phyloP scores from a whole-genome alignment of 2,329 filamentous ascomycete genomes.

The Thermothelomyces thermophilus region DNA sequence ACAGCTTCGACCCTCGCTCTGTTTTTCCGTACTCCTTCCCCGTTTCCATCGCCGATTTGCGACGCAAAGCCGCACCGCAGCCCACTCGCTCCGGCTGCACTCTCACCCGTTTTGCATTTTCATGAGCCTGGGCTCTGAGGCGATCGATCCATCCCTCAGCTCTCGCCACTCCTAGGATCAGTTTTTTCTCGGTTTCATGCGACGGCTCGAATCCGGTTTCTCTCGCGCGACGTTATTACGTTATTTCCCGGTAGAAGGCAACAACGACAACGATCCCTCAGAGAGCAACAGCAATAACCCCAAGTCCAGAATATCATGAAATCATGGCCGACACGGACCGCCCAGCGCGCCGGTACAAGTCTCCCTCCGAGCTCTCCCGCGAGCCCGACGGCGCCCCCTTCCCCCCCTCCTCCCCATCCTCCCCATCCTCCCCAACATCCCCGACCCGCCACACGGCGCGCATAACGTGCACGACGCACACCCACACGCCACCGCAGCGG shows the following conservation, averaged over 20 bases:
- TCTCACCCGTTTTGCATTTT: too few species aligned
- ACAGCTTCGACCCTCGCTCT: background rate
- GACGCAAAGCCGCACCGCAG: background rate
- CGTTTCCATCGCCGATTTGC: background rate
- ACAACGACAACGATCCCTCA: background rate
- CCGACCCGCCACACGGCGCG: slow-evolving; percentile 5
- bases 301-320: too few species aligned
- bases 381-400: background rate
- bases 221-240: too few species aligned
- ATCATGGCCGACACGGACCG: slow-evolving; percentile 2
- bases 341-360: slow-evolving; percentile 9
- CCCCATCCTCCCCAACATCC: background rate
- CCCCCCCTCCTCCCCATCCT: background rate
- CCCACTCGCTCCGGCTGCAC: background rate
- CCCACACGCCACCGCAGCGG: slow-evolving; percentile 19
- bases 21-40: background rate
- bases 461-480: slow-evolving; percentile 6
- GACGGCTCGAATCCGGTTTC: too few species aligned
- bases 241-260: too few species aligned
- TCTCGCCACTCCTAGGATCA: too few species aligned
- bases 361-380: slow-evolving; percentile 11
- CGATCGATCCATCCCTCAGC: too few species aligned
- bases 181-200: too few species aligned
- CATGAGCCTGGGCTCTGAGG: too few species aligned
- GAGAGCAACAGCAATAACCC: too few species aligned